A percentile compares a stretch with the other conserved stretches of the same genome.
These are phyloP conservation scores for Diaporthe sp. DNA, from an alignment of 2,329 filamentous ascomycete genomes.

Conservation along the genomic window DNA sequence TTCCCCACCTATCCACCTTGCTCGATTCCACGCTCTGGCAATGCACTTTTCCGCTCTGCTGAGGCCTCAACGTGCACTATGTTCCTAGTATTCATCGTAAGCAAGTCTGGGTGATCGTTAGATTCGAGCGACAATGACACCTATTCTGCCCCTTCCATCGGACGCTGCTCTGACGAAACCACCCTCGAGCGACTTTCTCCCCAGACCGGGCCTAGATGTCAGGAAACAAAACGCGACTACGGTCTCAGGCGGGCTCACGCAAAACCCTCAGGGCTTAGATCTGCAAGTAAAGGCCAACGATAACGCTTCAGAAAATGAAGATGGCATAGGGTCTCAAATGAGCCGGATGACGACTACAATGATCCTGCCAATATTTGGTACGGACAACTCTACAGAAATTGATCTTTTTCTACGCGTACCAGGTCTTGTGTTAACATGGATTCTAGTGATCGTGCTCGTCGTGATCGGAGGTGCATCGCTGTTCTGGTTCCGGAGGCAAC, in stretches of 20 bases:
- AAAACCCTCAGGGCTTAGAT: neutral
- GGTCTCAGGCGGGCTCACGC: neutral
- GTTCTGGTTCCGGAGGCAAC: neutral
- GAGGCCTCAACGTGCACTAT: neutral
- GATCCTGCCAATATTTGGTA: neutral
- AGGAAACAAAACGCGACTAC: neutral
- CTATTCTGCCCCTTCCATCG: neutral
- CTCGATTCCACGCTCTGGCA: neutral
- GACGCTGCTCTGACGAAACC: no score
- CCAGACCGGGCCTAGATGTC: no score
- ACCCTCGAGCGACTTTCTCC: neutral
- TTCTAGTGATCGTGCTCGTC: neutral
- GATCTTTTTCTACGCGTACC: no score
- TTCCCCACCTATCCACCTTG: neutral
- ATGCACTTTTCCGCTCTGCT: neutral
- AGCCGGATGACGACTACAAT: neutral
- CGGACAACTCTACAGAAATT: neutral
- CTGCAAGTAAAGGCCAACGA: slow-evolving; percentile 1
- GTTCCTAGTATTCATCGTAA: no score
- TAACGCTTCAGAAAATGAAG: neutral
- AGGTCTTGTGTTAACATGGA: neutral
- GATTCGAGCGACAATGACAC: neutral
- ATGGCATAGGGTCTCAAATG: neutral
- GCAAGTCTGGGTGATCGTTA: neutral
- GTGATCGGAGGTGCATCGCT: neutral